A percentile compares a stretch with the other conserved stretches of the same genome.
Evolutionary conservation across 139 green algal species (phyloP).

Genomic region (Mychonastes homosphaera): DNA sequence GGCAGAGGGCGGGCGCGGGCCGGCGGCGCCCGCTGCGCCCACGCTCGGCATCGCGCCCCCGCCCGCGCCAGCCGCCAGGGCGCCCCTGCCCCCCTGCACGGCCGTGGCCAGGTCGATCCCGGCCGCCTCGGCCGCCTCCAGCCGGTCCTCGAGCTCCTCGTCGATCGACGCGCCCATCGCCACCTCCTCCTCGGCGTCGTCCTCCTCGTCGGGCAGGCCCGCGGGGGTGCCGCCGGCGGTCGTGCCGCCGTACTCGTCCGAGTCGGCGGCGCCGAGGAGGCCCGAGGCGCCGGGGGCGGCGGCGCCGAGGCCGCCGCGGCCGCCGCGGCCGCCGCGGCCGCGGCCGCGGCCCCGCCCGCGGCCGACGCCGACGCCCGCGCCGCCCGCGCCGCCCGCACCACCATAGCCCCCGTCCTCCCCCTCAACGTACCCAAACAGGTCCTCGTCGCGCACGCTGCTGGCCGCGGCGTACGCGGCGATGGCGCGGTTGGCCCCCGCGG

Average conservation of each 20-base stretch:
- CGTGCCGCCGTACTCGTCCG: too few relatives aligned
- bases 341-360: neutral
- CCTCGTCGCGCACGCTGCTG: too few relatives aligned
- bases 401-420: too few relatives aligned
- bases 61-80: too few relatives aligned
- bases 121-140: constrained; percentile 9
- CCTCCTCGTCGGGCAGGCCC: constrained; percentile 6
- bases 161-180: constrained; percentile 12
- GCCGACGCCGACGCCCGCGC: neutral
- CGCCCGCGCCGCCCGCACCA: neutral
- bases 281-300: neutral
- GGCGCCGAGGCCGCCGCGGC: neutral
- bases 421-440: too few relatives aligned
- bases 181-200: constrained; percentile 15
- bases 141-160: constrained; percentile 14
- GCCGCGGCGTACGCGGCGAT: too few relatives aligned
- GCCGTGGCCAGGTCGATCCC: too few relatives aligned
- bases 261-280: neutral
- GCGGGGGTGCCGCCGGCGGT: neutral
- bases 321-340: neutral
- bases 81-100: too few relatives aligned
- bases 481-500: too few relatives aligned
- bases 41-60: too few relatives aligned
- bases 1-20: too few relatives aligned
- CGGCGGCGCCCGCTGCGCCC: too few relatives aligned